Conservation (phyloP, 371 early-diverging fungal species). For the Capillidium rhysosporum region DNA sequence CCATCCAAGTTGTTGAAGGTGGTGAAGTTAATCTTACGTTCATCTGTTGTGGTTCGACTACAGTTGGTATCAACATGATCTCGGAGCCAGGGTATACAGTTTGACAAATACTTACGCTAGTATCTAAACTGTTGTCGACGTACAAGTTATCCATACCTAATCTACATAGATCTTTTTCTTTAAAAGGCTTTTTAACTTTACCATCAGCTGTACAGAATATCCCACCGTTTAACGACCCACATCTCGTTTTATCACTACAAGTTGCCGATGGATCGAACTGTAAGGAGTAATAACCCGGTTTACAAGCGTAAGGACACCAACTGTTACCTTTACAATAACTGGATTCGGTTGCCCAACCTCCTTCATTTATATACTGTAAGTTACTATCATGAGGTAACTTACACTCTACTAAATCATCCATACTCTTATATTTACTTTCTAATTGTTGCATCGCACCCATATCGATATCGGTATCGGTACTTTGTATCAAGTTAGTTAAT, state of each 20-base stretch:
- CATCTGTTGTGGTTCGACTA: constrained; percentile 12
- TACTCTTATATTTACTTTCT: too few relatives aligned
- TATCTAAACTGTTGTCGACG: constrained; percentile 13
- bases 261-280: constrained; percentile 17
- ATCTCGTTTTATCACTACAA: constrained; percentile 3
- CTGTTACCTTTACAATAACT: constrained; percentile 12
- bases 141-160: constrained; percentile 12
- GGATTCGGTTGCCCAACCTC: constrained; percentile 22
- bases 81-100: constrained; percentile 23
- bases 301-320: constrained; percentile 22
- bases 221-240: constrained; percentile 19
- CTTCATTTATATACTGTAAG: constrained; percentile 8
- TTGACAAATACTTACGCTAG: constrained; percentile 20
- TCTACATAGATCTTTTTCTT: constrained; percentile 12
- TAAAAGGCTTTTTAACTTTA: constrained; percentile 13
- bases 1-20: constrained; percentile 18
- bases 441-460: too few relatives aligned
- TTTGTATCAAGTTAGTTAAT: too few relatives aligned
- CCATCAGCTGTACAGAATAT: constrained; percentile 14
- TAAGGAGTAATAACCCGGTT: constrained; percentile 16
- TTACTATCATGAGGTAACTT: background rate
- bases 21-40: constrained; percentile 11
- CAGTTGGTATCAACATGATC: constrained; percentile 21
- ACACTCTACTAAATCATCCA: background rate
- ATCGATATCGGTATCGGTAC: too few relatives aligned